Evolutionary conservation across 306 rosid species (phyloP), one percentile per base, ranked within the genome.

Genomic region (Sechiopsis laciniata): DNA sequence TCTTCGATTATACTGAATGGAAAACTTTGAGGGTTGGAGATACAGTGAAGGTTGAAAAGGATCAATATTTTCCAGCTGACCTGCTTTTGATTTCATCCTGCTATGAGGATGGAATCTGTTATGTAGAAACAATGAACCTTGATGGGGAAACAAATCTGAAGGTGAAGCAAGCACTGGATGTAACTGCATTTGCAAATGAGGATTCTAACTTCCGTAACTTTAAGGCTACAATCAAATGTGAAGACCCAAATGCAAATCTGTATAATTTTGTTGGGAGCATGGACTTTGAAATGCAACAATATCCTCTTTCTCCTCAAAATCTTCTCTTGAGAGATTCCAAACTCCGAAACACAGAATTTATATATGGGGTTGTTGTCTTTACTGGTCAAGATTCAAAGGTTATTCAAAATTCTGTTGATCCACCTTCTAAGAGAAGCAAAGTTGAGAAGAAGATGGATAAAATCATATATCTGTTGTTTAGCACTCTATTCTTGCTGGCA

Each of bases 81-180:
- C 92, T 94, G 24, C 75, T 94, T 26, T 84, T 94, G 80, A 94
- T 94, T 79, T 94, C 99, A 3, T 91, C 99, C 40, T 79, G 90
- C 83, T 94, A 85, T 63, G 97, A 89, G 42, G 99, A 91, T 85
- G 92, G 96, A 72, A 57, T 94, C 55, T 94, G 97, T 83, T 94
- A 94, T 71, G 99, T 94, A 26, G 99, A 94, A 83, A 94, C 97
- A 32, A 94, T 91, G 99, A 94, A 86, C 81, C 92, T 94, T 77
- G 99, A 94, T 68, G 97, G 99, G 16, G 99, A 94, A 87, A 94
- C 99, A 80, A 94, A 94, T 83, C 77, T 94, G 22, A 94, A 94
- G 80, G 45, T 94, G 67, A 94, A 91, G 75, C 97, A 94, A 83
- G 97, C 88, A 10, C 82, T 89, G 85, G 99, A 88, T 65, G 87